These are phyloP conservation scores for Euphorbia lathyris DNA, from an alignment of 345 rosid genomes.

Conservation along the genomic window DNA sequence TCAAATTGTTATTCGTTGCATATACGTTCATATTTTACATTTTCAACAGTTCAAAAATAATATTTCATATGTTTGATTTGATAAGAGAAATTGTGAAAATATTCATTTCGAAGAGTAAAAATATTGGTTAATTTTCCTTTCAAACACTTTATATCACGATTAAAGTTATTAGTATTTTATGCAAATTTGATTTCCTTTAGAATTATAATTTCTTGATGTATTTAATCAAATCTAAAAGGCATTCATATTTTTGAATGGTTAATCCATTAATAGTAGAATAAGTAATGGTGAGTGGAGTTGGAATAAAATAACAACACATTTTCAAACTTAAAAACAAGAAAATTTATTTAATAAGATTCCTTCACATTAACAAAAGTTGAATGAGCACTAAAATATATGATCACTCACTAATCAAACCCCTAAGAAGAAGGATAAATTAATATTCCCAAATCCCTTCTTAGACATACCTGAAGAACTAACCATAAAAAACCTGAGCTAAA, in stretches of 20 bases:
- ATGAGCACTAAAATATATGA: neutral
- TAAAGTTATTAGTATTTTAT: too few relatives aligned
- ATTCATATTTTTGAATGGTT: neutral
- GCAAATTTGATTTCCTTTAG: neutral
- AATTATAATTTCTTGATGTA: too few relatives aligned
- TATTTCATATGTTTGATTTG: too few relatives aligned
- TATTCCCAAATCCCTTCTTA: slow-evolving; percentile 9
- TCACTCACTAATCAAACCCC: neutral
- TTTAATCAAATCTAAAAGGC: neutral
- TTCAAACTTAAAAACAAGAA: neutral
- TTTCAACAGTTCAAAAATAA: too few relatives aligned
- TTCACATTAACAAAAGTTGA: neutral
- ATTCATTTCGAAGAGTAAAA: too few relatives aligned
- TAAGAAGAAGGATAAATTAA: neutral
- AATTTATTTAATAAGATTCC: neutral
- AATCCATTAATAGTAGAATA: neutral
- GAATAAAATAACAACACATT: slow-evolving; percentile 8
- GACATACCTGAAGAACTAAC: too few relatives aligned
- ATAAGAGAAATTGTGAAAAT: too few relatives aligned
- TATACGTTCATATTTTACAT: too few relatives aligned
- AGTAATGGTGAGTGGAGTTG: neutral
- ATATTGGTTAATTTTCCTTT: too few relatives aligned
- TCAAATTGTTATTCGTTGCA: too few relatives aligned
- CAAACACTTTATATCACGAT: too few relatives aligned
- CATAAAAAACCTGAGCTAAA: neutral